phyloP scores from a whole-genome alignment of 345 rosid species.

The Bruguiera parviflora region DNA sequence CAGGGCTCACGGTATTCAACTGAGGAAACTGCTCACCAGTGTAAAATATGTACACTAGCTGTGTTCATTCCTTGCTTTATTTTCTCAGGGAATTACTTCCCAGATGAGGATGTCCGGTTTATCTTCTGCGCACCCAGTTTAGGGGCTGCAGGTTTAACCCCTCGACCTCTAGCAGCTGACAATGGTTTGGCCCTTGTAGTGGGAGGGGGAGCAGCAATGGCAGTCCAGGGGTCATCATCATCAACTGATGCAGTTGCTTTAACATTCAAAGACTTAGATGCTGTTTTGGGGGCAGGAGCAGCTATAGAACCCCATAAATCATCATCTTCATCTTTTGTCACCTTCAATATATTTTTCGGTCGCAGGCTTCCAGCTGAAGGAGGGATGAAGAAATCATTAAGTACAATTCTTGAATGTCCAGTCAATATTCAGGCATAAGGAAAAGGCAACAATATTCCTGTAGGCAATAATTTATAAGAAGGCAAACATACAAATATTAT shows the following conservation, averaged over 20 bases:
- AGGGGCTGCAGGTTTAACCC: slow-evolving; percentile 58
- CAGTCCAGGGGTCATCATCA: slow-evolving; percentile 91
- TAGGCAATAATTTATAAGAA: neutral
- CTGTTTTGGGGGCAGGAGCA: slow-evolving; percentile 67
- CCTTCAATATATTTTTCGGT: slow-evolving; percentile 51
- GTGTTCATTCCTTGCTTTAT: slow-evolving; percentile 14
- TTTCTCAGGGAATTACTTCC: slow-evolving; percentile 37
- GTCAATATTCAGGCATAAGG: neutral
- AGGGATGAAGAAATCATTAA: neutral
- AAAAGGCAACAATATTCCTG: neutral
- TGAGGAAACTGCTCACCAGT: slow-evolving; percentile 29
- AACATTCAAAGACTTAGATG: slow-evolving; percentile 61
- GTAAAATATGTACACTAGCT: slow-evolving; percentile 44
- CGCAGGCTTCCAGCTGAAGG: slow-evolving; percentile 51
- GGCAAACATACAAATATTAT: too few species aligned
- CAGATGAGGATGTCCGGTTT: slow-evolving; percentile 73
- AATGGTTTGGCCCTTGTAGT: slow-evolving; percentile 73
- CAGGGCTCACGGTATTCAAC: slow-evolving; percentile 8
- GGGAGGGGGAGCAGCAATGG: slow-evolving; percentile 94
- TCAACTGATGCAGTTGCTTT: slow-evolving; percentile 47
- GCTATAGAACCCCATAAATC: slow-evolving; percentile 98
- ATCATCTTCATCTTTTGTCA: slow-evolving; percentile 57
- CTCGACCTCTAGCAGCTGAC: slow-evolving; percentile 71
- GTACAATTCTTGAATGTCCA: neutral
- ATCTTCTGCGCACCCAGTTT: slow-evolving; percentile 90